A percentile compares a stretch with the other conserved stretches of the same genome.
Evolutionary conservation across 768 basidiomycete species (phyloP).

Genomic region (Boletus speciosus): DNA sequence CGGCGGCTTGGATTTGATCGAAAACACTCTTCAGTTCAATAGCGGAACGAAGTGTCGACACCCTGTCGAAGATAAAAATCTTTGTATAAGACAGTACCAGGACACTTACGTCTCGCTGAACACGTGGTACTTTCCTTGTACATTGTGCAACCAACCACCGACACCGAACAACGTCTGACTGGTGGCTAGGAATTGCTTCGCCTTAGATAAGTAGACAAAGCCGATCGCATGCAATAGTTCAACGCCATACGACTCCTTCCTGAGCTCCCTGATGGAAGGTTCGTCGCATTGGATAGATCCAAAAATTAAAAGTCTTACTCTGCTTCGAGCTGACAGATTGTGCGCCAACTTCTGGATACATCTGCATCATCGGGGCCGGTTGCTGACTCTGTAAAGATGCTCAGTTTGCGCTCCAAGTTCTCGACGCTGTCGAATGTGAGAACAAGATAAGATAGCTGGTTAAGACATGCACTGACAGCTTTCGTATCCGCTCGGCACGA

Average conservation of each 20-base stretch:
- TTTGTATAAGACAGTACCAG: not conserved
- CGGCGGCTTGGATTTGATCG: constrained; percentile 88
- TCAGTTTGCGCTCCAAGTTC: constrained; percentile 75
- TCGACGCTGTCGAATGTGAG: constrained; percentile 41
- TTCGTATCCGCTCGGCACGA: constrained; percentile 70
- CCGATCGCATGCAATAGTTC: constrained; percentile 85
- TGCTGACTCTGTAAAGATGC: constrained; percentile 85
- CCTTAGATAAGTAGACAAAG: constrained; percentile 79
- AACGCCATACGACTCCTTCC: constrained; percentile 82
- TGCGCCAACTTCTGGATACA: constrained; percentile 68
- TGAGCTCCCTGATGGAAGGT: constrained; percentile 56
- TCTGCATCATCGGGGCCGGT: constrained; percentile 64
- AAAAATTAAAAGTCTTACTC: constrained; percentile 49
- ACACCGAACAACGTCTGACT: constrained; percentile 70
- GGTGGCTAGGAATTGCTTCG: constrained; percentile 79
- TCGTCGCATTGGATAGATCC: constrained; percentile 2
- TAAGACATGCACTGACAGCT: constrained; percentile 40
- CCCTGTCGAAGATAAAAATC: constrained; percentile 40
- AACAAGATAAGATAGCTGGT: not conserved
- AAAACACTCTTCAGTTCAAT: constrained; percentile 89
- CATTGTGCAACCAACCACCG: constrained; percentile 90
- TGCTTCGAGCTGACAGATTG: constrained; percentile 77
- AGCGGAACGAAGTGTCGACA: constrained; percentile 81
- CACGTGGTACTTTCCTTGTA: constrained; percentile 89
- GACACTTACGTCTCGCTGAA: constrained; percentile 85